Evolutionary conservation across 441 rosid species (phyloP).

Genomic region (Adansonia gregorii): DNA sequence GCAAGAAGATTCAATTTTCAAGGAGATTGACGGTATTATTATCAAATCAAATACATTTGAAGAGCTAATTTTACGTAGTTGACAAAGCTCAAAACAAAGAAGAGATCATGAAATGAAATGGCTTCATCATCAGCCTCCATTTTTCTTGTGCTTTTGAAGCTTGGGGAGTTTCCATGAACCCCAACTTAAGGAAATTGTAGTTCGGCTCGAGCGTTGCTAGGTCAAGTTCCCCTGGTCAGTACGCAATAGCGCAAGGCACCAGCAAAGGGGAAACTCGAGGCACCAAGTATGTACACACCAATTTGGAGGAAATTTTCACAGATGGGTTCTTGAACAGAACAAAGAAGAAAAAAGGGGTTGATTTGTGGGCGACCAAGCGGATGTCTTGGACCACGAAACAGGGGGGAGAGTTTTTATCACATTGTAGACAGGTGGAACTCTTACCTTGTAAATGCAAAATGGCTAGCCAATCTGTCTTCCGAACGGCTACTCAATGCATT

Average conservation of each 20-base stretch:
- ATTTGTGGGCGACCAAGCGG: constrained; percentile 29
- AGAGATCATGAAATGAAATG: constrained; percentile 23
- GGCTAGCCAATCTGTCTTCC: background rate
- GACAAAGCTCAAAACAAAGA: background rate
- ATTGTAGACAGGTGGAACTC: constrained; percentile 44
- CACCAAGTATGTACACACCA: background rate
- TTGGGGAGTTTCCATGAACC: constrained; percentile 22
- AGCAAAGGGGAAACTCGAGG: background rate
- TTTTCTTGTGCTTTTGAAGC: constrained; percentile 44
- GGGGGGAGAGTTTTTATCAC: constrained; percentile 40
- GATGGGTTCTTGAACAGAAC: background rate
- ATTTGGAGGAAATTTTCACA: background rate
- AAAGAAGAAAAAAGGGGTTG: background rate
- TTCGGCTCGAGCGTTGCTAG: background rate
- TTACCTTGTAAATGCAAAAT: constrained; percentile 26
- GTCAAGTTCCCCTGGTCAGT: background rate
- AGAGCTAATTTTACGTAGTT: background rate
- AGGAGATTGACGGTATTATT: background rate
- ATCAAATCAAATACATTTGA: background rate
- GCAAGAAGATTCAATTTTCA: background rate
- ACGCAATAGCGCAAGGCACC: background rate
- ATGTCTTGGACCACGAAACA: constrained; percentile 34
- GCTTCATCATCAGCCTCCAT: constrained; percentile 36
- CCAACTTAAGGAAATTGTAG: background rate
- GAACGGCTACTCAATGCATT: background rate